Conservation (phyloP, 768 basidiomycete species). For the Leucosporidium creatinivorum region DNA sequence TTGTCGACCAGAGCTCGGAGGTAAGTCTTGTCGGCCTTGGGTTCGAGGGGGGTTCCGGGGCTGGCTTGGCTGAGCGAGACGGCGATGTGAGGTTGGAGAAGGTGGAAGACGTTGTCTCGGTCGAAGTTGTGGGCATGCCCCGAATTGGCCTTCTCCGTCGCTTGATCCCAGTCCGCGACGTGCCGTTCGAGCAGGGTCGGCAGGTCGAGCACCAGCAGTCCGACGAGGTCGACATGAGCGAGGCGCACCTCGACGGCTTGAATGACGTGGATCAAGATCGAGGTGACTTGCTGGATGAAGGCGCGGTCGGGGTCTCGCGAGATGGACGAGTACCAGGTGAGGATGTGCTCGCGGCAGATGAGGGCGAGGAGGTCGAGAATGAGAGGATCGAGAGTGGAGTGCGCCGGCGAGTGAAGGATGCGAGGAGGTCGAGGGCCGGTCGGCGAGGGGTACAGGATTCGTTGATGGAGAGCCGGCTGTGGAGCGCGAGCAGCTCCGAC, state of each 20-base stretch:
- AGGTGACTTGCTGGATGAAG: slow-evolving; percentile 30
- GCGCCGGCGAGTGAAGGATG: slow-evolving; percentile 23
- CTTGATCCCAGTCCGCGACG: slow-evolving; percentile 68
- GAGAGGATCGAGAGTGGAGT: slow-evolving; percentile 24
- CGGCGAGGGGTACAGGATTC: slow-evolving; percentile 18
- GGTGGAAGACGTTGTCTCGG: slow-evolving; percentile 65
- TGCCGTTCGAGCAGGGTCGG: slow-evolving; percentile 67
- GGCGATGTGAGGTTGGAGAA: slow-evolving; percentile 77
- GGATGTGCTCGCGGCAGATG: slow-evolving; percentile 32
- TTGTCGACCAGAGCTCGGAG: slow-evolving; percentile 71
- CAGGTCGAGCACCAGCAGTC: slow-evolving; percentile 56
- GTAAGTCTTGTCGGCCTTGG: slow-evolving; percentile 61
- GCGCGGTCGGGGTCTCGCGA: slow-evolving; percentile 36
- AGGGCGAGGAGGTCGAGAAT: slow-evolving; percentile 33
- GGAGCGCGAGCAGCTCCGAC: not conserved
- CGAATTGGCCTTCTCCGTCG: slow-evolving; percentile 54
- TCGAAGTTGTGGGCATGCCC: slow-evolving; percentile 49
- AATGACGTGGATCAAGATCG: slow-evolving; percentile 33
- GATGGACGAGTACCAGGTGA: slow-evolving; percentile 32
- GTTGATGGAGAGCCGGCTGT: slow-evolving; percentile 5
- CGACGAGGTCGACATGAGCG: slow-evolving; percentile 48
- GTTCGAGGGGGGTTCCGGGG: slow-evolving; percentile 43
- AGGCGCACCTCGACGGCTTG: slow-evolving; percentile 33
- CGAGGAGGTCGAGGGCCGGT: slow-evolving; percentile 9
- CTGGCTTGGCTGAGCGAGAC: slow-evolving; percentile 45